A percentile compares a stretch with the other conserved stretches of the same genome.
These are phyloP conservation scores for Lodderomyces orthopsilosis DNA, from an alignment of 1,139 yeast genomes.

Conservation along the genomic window DNA sequence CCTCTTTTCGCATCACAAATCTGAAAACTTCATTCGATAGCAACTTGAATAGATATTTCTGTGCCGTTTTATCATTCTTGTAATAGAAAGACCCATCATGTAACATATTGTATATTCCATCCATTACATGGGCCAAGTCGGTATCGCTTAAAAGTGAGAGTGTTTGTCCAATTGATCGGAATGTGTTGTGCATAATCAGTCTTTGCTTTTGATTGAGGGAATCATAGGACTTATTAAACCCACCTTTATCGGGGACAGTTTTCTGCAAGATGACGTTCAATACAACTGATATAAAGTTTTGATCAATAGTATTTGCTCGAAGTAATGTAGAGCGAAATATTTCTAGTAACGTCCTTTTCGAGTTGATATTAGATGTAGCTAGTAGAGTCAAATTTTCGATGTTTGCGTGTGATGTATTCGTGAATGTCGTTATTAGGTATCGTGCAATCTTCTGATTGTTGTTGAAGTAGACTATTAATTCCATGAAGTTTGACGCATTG, in stretches of 20 bases:
- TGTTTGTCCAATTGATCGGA: conserved; percentile 31
- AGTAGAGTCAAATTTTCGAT: conserved; percentile 2
- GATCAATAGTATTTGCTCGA: conserved; percentile 8
- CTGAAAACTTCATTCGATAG: conserved; percentile 19
- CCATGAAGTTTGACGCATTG: conserved; percentile 2
- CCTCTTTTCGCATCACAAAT: conserved; percentile 18
- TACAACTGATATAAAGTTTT: conserved; percentile 3
- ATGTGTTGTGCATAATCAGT: conserved; percentile 22
- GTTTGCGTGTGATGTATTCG: background rate
- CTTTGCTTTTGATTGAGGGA: conserved; percentile 14
- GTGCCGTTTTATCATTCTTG: conserved; percentile 6
- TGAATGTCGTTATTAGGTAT: conserved; percentile 3
- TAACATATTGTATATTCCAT: conserved; percentile 14
- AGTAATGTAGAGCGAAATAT: conserved; percentile 12
- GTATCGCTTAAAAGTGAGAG: conserved; percentile 23
- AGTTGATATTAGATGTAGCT: background rate
- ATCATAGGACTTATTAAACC: conserved; percentile 17
- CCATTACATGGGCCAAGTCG: conserved; percentile 17
- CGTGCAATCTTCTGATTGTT: conserved; percentile 2
- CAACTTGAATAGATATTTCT: conserved; percentile 8
- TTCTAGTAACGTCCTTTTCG: conserved; percentile 12
- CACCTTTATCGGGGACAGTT: conserved; percentile 13
- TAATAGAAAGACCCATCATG: conserved; percentile 15
- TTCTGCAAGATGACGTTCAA: conserved; percentile 7
- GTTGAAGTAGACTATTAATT: conserved; percentile 2